Evolutionary conservation across 768 basidiomycete genomes (phyloP).

Genomic region (Boletus edulis): DNA sequence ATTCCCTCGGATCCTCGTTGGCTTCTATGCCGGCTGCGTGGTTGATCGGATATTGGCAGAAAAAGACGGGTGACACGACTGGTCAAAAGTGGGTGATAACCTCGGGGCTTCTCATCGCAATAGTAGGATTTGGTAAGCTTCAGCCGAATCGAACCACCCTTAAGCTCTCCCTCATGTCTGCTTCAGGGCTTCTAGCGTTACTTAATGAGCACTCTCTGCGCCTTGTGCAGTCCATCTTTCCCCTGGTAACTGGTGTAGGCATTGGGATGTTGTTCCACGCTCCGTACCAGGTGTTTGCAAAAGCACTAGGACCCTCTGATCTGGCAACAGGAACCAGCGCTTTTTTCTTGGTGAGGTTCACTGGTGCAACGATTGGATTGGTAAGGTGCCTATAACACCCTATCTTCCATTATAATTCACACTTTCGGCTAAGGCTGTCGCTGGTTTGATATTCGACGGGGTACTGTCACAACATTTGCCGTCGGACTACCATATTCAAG

Average conservation of each 20-base stretch:
- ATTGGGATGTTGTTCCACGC: constrained; percentile 85
- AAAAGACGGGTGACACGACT: constrained; percentile 49
- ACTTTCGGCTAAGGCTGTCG: constrained; percentile 54
- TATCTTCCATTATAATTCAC: constrained; percentile 8
- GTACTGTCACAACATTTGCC: constrained; percentile 50
- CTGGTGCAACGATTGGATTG: constrained; percentile 79
- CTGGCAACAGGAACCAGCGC: constrained; percentile 80
- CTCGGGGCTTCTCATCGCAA: constrained; percentile 59
- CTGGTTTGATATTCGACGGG: constrained; percentile 71
- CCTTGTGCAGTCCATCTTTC: constrained; percentile 50
- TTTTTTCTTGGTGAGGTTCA: constrained; percentile 86
- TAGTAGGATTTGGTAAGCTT: constrained; percentile 69
- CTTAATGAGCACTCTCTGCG: constrained; percentile 52
- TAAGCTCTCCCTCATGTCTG: constrained; percentile 11
- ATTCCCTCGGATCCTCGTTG: constrained; percentile 81
- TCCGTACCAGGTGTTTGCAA: constrained; percentile 77
- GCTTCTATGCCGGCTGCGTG: constrained; percentile 87
- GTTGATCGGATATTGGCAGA: constrained; percentile 71
- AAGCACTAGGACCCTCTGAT: constrained; percentile 60
- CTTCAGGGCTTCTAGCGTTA: constrained; percentile 62
- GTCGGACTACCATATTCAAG: constrained; percentile 38
- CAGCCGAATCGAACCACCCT: not conserved
- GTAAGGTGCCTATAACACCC: constrained; percentile 39
- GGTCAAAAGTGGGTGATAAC: constrained; percentile 68
- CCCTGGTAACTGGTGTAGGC: constrained; percentile 72